Base-by-base conservation (phyloP, 2,329 filamentous ascomycete species). In the Penicillium vulpinum region DNA sequence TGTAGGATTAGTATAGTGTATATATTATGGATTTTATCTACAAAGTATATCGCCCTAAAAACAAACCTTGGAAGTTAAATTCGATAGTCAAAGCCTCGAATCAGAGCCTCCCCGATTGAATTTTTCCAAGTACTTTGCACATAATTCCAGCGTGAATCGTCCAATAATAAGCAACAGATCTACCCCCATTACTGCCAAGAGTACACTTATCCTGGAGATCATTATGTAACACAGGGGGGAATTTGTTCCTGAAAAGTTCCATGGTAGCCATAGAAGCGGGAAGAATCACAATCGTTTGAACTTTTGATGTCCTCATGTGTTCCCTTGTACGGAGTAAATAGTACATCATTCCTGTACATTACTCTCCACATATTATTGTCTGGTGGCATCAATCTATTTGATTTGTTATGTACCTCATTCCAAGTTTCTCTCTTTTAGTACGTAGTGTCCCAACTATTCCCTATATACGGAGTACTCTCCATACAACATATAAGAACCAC, bases 181-280 rank as follows among this genome's bases (percentile, higher is more conserved):
- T 62, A 59, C 49, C 45, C 40, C 41, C 50, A 22, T 51, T 26
- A 24, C 33, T 53, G 56, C 56, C 56, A 60, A 60, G 58, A 21
- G 22, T 51, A 4, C 10, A 11, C 29, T 44, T 29, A 35, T 50
- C 36, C 26, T 44, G 56, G 56, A 60, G 57, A 59, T 60, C 57
- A 59, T 66, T 66, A 66, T 59, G 62, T 66, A 65, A 66, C 55
- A 24, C 38, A 26, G 36, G 45, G 51, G 51, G 44, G 33, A 50
- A 46, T 29, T 43, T 51, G 54, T 56, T 56, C 54, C 54, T 56
- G 54, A 29, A 26, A 45, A 40, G 54, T 56, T 56, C 54, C 54
- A 56, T 52, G 53, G 53, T 51, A 45, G 48, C 39, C 31, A 36
- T 45, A 55, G 51, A 55, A 57, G 36, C 44, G 43, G 44, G 55